Evolutionary conservation across 108 stramenopile species (phyloP), one percentile per base, ranked within the genome.

Genomic region (Skeletonema menzelii): DNA sequence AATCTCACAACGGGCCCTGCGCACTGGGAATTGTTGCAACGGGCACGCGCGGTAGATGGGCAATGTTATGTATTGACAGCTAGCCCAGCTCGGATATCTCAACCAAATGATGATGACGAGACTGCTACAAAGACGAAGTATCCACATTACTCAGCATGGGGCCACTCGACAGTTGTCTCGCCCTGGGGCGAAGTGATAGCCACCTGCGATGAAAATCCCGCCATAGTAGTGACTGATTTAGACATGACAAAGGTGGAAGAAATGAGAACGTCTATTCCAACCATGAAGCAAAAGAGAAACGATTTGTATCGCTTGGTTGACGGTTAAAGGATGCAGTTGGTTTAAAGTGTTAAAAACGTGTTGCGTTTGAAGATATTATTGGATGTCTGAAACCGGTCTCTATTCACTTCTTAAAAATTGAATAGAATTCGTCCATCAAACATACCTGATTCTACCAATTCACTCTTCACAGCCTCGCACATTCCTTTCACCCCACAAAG

Each of bases 141-240:
- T 82, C 88, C 96, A 6, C 87, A 89, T 60, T 99, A 99, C 77
- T 94, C 98, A 26, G 99, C 99, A 4, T 99, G 98, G 98, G 99
- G 99, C 8, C 98, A 99, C 85, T 97, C 96, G 44, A 93, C 96
- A 3, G 88, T 91, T 1, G 92, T 99, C 0, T 85, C 88, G 26
- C 99, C 99, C 0, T 99, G 99, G 99, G 99, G 98, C 0, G 91
- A 92, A 34, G 86, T 99, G 6, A 38, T 98, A 0, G 97, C 93
- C 3, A 97, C 95, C 7, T 89, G 94, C 24, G 96, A 95, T 61
- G 97, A 98, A 73, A 79, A 79, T 8, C 86, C 84, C 11, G 88
- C 70, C 2, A 47, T 98, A 34, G 95, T 99, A 12, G 40, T 92
- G n/a, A 97, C 92, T 19, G 98, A 98, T 77, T 68, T 99, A 32